Conservation (phyloP, 139 green algal genomes). For the Chlamydomonas incerta region DNA sequence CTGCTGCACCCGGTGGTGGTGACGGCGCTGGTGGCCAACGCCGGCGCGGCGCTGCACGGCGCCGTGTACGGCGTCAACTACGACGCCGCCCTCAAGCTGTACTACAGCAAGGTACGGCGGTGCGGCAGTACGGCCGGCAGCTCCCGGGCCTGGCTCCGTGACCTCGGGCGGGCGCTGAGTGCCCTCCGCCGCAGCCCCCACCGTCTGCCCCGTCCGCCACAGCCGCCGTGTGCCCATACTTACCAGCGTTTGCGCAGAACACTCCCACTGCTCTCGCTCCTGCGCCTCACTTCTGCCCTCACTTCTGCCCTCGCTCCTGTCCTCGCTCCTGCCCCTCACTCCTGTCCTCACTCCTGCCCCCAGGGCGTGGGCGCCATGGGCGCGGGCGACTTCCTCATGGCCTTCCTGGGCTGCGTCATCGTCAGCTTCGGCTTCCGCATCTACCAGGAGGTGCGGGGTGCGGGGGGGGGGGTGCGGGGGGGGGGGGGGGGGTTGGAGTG, state of each 20-base stretch:
- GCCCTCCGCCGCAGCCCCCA: too few species aligned
- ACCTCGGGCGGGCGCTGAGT: too few species aligned
- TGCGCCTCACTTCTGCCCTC: too few species aligned
- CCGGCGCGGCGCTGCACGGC: conserved; percentile 58
- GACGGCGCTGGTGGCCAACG: conserved; percentile 71
- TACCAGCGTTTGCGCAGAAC: too few species aligned
- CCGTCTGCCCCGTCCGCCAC: too few species aligned
- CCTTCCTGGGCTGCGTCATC: conserved; percentile 89
- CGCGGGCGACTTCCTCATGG: conserved; percentile 87
- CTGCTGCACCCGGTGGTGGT: conserved; percentile 79
- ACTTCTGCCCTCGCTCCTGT: too few species aligned
- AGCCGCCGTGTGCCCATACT: too few species aligned
- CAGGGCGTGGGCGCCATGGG: conserved; percentile 68
- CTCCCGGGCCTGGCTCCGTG: too few species aligned
- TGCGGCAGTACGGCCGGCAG: too few species aligned
- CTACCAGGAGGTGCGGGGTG: conserved; percentile 53
- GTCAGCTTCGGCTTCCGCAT: conserved; percentile 89
- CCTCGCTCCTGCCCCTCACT: neutral
- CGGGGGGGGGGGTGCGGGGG: too few species aligned
- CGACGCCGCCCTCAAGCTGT: conserved; percentile 58
- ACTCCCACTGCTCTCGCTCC: neutral
- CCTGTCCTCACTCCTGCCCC: neutral
- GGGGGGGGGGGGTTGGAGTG: too few species aligned
- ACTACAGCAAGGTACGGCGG: conserved; percentile 74
- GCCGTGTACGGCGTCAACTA: conserved; percentile 63